Percentiles rank a stretch among this genome's conserved stretches.
These are phyloP conservation scores for Diaporthe caulivora DNA, from an alignment of 2,329 filamentous ascomycete species.

Conservation along the genomic window DNA sequence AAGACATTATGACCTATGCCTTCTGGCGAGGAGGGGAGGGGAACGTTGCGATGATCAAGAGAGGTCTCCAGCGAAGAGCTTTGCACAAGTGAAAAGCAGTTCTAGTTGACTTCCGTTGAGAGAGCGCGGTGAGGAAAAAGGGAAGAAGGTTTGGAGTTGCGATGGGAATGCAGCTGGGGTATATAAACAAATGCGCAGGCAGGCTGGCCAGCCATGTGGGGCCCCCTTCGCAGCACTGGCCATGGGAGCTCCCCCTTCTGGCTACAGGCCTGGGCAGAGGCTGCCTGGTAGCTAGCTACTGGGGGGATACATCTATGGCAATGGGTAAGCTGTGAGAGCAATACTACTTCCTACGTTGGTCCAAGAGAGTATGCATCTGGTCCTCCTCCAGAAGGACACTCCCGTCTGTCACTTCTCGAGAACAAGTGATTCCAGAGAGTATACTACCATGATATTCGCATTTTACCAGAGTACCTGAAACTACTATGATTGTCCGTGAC, in stretches of 20 bases:
- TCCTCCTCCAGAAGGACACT: not conserved
- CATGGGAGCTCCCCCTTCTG: not conserved
- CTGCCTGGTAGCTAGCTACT: not conserved
- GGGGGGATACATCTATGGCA: not conserved
- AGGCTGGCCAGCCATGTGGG: not conserved
- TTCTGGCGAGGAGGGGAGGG: not conserved
- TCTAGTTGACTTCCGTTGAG: constrained; percentile 27
- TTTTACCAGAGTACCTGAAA: rapidly evolving
- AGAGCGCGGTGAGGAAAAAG: constrained; percentile 16
- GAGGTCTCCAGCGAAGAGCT: constrained; percentile 30
- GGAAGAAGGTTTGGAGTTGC: not conserved
- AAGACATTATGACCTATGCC: constrained; percentile 19
- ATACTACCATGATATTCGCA: too few species aligned
- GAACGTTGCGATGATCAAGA: constrained; percentile 23
- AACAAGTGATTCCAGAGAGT: not conserved
- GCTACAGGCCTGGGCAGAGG: too few species aligned
- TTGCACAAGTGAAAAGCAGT: too few species aligned
- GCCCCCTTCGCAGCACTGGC: not conserved
- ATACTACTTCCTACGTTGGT: too few species aligned
- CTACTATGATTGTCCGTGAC: not conserved
- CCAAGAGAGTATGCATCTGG: not conserved
- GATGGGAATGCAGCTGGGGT: not conserved
- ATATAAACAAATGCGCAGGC: constrained; percentile 4
- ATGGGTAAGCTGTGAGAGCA: too few species aligned
- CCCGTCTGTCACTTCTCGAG: not conserved